A percentile compares a stretch with the other conserved stretches of the same genome.
Conservation (phyloP, 805 yeast genomes). For the Ogataea henricii region DNA sequence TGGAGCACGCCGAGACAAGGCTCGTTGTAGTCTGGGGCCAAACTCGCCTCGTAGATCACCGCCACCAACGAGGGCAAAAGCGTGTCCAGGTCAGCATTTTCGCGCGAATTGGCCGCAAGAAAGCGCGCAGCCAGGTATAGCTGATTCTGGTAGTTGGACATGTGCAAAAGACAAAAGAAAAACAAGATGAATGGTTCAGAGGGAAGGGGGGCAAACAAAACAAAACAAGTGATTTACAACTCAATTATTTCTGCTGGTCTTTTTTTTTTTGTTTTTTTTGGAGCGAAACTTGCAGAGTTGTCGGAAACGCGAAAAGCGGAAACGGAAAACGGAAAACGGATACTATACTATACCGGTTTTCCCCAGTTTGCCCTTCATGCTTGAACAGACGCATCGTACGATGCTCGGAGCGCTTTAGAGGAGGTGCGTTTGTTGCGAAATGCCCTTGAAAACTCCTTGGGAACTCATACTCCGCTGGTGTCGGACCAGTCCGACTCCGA, state of each 20-base stretch:
- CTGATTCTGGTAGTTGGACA: conserved; percentile 5
- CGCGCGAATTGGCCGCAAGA: conserved; percentile 1
- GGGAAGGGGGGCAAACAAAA: neutral
- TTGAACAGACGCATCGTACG: neutral
- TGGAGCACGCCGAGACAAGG: conserved; percentile 1
- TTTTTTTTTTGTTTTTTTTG: neutral
- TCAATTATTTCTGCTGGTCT: neutral
- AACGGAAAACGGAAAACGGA: neutral
- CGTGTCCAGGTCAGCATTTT: neutral
- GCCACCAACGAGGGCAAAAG: neutral
- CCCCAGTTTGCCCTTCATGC: neutral
- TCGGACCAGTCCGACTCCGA: neutral
- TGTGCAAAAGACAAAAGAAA: neutral
- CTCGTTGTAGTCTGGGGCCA: neutral
- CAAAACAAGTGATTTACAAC: neutral
- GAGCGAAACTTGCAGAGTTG: neutral
- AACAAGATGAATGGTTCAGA: neutral
- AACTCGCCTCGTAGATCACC: conserved; percentile 2
- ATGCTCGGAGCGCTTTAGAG: neutral
- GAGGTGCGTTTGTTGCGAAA: neutral
- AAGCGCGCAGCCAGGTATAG: conserved; percentile 4
- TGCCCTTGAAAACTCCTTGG: no score
- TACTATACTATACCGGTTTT: no score
- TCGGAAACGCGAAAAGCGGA: neutral
- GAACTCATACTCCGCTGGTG: no score